Base-by-base conservation (phyloP, 1,284 basidiomycete genomes). In the Puccinia brachypodii region DNA sequence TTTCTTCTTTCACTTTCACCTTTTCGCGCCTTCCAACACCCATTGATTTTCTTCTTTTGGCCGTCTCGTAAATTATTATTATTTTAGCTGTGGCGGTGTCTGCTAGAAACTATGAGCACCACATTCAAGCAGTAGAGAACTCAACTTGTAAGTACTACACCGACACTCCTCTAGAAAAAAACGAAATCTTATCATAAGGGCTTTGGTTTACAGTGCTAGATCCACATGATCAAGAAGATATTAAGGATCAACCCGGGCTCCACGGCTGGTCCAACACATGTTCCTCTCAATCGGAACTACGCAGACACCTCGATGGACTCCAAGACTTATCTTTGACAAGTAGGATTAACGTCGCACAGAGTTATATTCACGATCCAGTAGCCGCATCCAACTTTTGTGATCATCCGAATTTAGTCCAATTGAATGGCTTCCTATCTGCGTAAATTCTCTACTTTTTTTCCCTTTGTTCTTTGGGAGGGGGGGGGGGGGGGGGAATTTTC, bases 251-350 rank as follows among this genome's bases (percentile, higher is more conserved):
- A 28, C 56, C 69, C 33, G 78, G 78, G 8, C 14, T 80, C 0
- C 25, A 44, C 40, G 78, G 78, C 31, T 80, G 78, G 78, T 38
- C 78, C n/a, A 73, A 73, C 33, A 62, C 58, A 7, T 80, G 78
- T 42, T 56, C 69, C 28, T 31, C 69, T 13, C 44, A 80, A 50
- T 80, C 78, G 3, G 56, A 73, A 64, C 38, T 80, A 33, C 56
- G 78, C 6, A 28, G 38, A 28, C 31, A 80, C 28, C 28, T 64
- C 28, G 69, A 80, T 69, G 78, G 78, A 25, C 60, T 80, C n/a
- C 53, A 68, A n/a, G 68, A 69, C 8, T 47, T 33, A 3, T 50
- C 40, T 11, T 28, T n/a, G n/a, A n/a, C 40, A 47, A 47, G 14
- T 44, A 36, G 9, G 3, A 42, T 25, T 19, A 8, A 9, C 22